Base-by-base conservation (phyloP, 352 stramenopile species). In the Saprolegnia diclina region DNA sequence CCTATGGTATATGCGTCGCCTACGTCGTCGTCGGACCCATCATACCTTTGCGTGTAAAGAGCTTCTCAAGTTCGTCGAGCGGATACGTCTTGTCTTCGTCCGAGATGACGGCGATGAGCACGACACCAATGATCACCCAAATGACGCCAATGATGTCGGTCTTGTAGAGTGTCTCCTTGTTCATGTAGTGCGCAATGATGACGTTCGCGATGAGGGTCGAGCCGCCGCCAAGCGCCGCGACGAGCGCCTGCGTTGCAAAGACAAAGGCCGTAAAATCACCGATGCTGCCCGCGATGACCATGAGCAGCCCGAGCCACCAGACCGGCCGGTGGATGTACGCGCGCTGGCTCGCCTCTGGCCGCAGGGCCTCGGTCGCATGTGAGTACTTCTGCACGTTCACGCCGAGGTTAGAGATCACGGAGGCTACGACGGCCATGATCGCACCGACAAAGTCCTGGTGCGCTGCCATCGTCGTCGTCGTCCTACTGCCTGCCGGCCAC, bases 311-410 rank as follows among this genome's bases (percentile, higher is more conserved):
- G 44, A 96, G 7, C 83, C 87, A 93, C 90, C 90, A 97, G 46
- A 96, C 73, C 32, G 90, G 90, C 9, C 90, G 88, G n/a, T 77
- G 80, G 24, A 94, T 76, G 75, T 96, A 97, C 24, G 86, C 76
- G 11, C 80, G 78, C 53, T 88, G 87, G 26, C 82, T 71, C n/a
- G 64, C 61, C 24, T 71, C 65, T 5, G 84, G 79, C 32, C 72
- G 67, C 50, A 68, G 56, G 10, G 79, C 71, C 64, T 96, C 88
- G 18, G 73, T 73, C 5, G 76, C 78, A 72, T 96, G 88, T 50
- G 84, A 94, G 71, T 88, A 93, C 76, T 96, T 96, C 70, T 96
- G 87, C 35, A 95, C 82, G 68, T 96, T 96, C 37, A 96, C 86
- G 65, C 90, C 90, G 29, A 97, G 71, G 62, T 97, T 97, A 35